phyloP scores from a whole-genome alignment of 805 yeast genomes.

The Yueomyces sp. region DNA sequence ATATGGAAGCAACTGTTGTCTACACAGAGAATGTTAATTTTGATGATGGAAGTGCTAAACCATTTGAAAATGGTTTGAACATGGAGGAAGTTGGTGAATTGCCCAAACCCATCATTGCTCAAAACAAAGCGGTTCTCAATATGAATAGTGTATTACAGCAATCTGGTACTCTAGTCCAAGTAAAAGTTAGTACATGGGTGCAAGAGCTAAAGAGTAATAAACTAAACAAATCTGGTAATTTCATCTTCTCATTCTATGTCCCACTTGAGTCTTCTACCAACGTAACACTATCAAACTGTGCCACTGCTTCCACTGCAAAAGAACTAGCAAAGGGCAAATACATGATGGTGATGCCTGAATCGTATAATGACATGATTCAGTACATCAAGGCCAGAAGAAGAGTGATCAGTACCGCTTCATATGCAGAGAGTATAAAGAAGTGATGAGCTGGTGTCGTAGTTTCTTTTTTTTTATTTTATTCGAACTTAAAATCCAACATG shows the following conservation, averaged over 20 bases:
- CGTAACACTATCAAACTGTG: slow-evolving; percentile 5
- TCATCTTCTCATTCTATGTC: slow-evolving; percentile 80
- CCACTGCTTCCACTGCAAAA: slow-evolving; percentile 18
- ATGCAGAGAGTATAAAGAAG: slow-evolving; percentile 20
- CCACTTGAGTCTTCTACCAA: slow-evolving; percentile 32
- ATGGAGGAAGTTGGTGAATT: slow-evolving; percentile 28
- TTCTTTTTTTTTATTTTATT: no score
- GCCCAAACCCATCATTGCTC: slow-evolving; percentile 34
- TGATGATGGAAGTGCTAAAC: slow-evolving; percentile 22
- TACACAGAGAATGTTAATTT: slow-evolving; percentile 53
- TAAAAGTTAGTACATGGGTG: slow-evolving; percentile 74
- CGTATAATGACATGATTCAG: slow-evolving; percentile 86
- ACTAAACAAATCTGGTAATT: slow-evolving; percentile 67
- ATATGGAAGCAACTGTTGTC: slow-evolving; percentile 68
- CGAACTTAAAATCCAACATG: no score
- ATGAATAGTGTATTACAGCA: slow-evolving; percentile 46
- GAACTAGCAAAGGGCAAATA: slow-evolving; percentile 38
- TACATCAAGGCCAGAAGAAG: slow-evolving; percentile 85
- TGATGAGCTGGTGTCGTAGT: not conserved
- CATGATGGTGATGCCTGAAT: slow-evolving; percentile 70
- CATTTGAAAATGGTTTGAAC: not conserved
- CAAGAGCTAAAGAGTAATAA: slow-evolving; percentile 49
- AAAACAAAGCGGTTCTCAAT: slow-evolving; percentile 34
- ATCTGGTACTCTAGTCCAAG: slow-evolving; percentile 85
- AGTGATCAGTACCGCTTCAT: slow-evolving; percentile 68